Evolutionary conservation across 148 eudicot species (phyloP).

Genomic region (Cornus controversa): DNA sequence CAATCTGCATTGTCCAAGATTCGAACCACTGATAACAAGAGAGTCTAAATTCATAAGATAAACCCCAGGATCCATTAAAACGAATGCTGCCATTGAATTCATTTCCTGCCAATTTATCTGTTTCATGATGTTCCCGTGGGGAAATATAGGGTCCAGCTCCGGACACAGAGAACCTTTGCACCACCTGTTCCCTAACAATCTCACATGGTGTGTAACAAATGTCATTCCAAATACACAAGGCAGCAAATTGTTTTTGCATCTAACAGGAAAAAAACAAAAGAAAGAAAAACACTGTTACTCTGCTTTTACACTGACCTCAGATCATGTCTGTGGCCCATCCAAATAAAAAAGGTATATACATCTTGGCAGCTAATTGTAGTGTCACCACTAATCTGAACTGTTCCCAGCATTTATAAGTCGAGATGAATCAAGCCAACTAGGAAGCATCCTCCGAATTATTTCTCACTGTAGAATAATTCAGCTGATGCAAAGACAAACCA

Average conservation of each 20-base stretch:
- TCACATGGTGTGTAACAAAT: neutral
- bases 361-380: neutral
- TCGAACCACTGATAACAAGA: neutral
- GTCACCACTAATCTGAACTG: neutral
- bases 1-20: neutral
- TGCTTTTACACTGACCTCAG: neutral
- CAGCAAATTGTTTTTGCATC: neutral
- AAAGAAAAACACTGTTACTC: neutral
- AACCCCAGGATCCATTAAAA: neutral
- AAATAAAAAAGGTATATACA: neutral
- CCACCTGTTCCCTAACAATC: neutral
- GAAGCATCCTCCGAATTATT: neutral
- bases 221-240: neutral
- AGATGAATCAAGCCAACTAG: neutral
- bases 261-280: neutral
- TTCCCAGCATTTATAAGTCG: neutral
- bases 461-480: neutral
- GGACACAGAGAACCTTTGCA: neutral
- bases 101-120: conserved; percentile 1
- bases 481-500: neutral
- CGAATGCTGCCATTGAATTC: neutral
- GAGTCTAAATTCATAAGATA: neutral
- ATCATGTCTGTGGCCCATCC: neutral
- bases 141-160: neutral
- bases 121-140: neutral